phyloP scores from a whole-genome alignment of 441 rosid genomes.

The Euphorbia schlechtendalii region DNA sequence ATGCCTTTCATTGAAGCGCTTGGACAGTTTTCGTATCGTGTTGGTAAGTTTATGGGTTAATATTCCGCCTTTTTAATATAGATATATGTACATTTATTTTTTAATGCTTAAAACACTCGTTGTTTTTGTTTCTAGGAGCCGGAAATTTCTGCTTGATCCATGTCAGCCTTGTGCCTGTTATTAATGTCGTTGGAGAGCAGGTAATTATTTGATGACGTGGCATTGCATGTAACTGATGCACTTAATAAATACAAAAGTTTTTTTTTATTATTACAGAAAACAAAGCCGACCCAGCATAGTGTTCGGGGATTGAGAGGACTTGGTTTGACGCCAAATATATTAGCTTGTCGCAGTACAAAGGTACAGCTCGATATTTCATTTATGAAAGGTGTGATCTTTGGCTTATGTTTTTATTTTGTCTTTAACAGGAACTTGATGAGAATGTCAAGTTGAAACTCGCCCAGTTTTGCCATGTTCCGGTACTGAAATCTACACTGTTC shows the following conservation, averaged over 20 bases:
- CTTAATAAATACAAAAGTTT: background rate
- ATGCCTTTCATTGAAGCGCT: conserved; percentile 92
- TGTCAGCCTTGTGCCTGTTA: conserved; percentile 91
- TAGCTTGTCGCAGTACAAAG: conserved; percentile 80
- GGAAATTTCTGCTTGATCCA: conserved; percentile 85
- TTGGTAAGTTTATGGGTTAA: conserved; percentile 62
- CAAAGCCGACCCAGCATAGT: conserved; percentile 92
- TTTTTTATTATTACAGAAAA: conserved; percentile 54
- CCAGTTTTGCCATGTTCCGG: conserved; percentile 83
- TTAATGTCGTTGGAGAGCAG: conserved; percentile 91
- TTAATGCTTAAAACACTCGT: too few species aligned
- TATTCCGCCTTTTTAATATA: too few species aligned
- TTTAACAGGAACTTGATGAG: conserved; percentile 65
- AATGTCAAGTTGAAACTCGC: conserved; percentile 69
- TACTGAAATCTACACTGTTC: conserved; percentile 23
- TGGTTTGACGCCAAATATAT: conserved; percentile 72
- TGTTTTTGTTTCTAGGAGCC: conserved; percentile 40
- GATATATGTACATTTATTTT: too few species aligned
- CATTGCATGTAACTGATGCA: background rate
- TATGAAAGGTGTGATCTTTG: background rate
- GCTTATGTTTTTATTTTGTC: conserved; percentile 10
- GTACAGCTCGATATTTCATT: conserved; percentile 18
- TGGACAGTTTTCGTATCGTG: conserved; percentile 82
- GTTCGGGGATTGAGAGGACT: conserved; percentile 69
- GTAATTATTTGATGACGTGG: too few species aligned